A percentile compares a stretch with the other conserved stretches of the same genome.
phyloP scores from a whole-genome alignment of 495 filamentous ascomycete genomes.

The Zalerion maritima region DNA sequence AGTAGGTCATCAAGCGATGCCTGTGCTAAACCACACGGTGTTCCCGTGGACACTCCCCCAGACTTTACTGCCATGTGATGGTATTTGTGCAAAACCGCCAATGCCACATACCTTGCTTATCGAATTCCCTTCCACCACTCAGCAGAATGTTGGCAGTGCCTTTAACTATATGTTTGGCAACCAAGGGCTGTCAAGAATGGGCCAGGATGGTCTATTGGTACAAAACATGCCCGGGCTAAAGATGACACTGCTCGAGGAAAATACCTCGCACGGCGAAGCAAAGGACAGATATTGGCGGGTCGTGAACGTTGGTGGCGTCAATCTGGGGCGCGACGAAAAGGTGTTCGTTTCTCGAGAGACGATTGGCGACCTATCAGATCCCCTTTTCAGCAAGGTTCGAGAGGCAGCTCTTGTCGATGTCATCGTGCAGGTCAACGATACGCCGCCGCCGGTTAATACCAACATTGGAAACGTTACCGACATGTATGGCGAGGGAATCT shows the following conservation, averaged over 20 bases:
- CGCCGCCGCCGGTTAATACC: conserved; percentile 1
- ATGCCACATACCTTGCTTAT: conserved; percentile 52
- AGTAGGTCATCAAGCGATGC: conserved; percentile 37
- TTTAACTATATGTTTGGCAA: conserved; percentile 42
- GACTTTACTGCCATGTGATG: conserved; percentile 57
- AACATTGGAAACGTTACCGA: no score
- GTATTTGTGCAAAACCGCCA: conserved; percentile 51
- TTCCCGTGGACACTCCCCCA: conserved; percentile 86
- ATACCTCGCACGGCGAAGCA: conserved; percentile 19
- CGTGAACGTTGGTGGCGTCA: conserved; percentile 62
- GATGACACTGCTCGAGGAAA: conserved; percentile 64
- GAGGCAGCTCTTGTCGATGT: conserved; percentile 62
- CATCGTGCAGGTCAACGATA: conserved; percentile 38
- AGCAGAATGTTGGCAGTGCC: conserved; percentile 34
- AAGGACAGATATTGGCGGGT: conserved; percentile 43
- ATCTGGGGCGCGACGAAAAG: conserved; percentile 79
- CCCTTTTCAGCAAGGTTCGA: conserved; percentile 64
- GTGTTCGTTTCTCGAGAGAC: conserved; percentile 67
- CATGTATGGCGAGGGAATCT: conserved; percentile 8
- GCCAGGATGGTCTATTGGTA: conserved; percentile 57
- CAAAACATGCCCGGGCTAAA: conserved; percentile 66
- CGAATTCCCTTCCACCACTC: conserved; percentile 58
- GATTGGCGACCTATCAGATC: conserved; percentile 62
- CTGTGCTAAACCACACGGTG: conserved; percentile 59
- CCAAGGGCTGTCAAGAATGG: conserved; percentile 32